Conservation (phyloP, 495 filamentous ascomycete species). For the Evansstolkia leycettana region DNA sequence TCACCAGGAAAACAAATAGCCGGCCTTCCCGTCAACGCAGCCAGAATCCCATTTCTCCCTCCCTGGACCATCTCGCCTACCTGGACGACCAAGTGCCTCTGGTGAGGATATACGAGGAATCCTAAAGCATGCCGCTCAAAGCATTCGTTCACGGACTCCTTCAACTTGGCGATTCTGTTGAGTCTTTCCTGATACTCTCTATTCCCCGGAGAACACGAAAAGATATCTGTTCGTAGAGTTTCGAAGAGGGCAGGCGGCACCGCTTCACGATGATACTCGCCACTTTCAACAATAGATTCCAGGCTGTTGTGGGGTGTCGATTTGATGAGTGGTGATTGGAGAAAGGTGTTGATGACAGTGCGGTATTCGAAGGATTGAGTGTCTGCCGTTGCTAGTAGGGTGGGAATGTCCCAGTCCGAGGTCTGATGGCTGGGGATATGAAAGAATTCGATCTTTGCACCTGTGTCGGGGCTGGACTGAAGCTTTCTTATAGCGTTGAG, state of each 20-base stretch:
- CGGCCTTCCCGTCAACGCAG: slow-evolving; percentile 49
- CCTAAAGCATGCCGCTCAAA: slow-evolving; percentile 39
- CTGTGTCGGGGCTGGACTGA: slow-evolving; percentile 13
- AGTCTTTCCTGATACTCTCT: slow-evolving; percentile 29
- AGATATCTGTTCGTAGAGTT: slow-evolving; percentile 8
- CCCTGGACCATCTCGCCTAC: slow-evolving; percentile 41
- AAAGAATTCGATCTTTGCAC: slow-evolving; percentile 12
- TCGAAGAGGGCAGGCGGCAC: slow-evolving; percentile 33
- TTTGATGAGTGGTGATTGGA: slow-evolving; percentile 12
- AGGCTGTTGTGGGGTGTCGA: slow-evolving; percentile 22
- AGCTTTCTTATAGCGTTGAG: slow-evolving; percentile 17
- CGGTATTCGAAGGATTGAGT: slow-evolving; percentile 48
- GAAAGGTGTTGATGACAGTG: slow-evolving; percentile 36
- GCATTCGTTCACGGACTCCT: slow-evolving; percentile 27
- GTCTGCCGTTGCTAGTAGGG: slow-evolving; percentile 33
- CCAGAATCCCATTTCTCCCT: slow-evolving; percentile 52
- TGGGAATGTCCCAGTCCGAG: slow-evolving; percentile 34
- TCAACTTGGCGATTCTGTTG: slow-evolving; percentile 34
- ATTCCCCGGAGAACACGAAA: slow-evolving; percentile 18
- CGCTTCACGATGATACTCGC: slow-evolving; percentile 33
- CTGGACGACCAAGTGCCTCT: slow-evolving; percentile 48
- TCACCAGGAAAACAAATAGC: slow-evolving; percentile 46
- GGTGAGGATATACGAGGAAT: slow-evolving; percentile 53
- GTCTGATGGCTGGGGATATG: slow-evolving; percentile 35
- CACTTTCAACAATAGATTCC: slow-evolving; percentile 43